Evolutionary conservation across 768 basidiomycete genomes (phyloP).

Genomic region (Xerocomus brunneocitrinus): DNA sequence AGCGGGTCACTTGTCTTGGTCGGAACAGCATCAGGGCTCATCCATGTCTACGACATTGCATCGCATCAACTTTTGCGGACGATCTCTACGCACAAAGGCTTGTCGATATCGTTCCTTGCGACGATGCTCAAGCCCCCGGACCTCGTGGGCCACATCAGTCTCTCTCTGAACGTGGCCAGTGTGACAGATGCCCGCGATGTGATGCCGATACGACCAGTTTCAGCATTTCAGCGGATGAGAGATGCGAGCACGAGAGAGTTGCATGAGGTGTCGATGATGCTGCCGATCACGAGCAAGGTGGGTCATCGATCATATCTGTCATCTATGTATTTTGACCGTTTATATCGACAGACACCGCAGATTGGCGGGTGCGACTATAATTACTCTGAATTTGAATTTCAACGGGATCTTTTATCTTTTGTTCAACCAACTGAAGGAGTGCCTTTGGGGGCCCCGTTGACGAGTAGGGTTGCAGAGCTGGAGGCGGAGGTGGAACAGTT

Average conservation of each 20-base stretch:
- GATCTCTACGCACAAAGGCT: constrained; percentile 64
- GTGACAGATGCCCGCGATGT: constrained; percentile 45
- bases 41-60: constrained; percentile 82
- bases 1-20: constrained; percentile 76
- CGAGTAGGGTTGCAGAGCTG: constrained; percentile 59
- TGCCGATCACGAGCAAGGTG: constrained; percentile 48
- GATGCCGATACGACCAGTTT: constrained; percentile 61
- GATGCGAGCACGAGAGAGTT: constrained; percentile 62
- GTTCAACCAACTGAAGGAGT: constrained; percentile 39
- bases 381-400: constrained; percentile 53
- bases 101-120: constrained; percentile 65
- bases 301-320: neutral
- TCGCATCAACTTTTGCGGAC: constrained; percentile 88
- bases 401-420: constrained; percentile 65
- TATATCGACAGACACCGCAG: constrained; percentile 10
- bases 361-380: constrained; percentile 21
- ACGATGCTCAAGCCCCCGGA: constrained; percentile 86
- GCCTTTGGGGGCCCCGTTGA: constrained; percentile 36
- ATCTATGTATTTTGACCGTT: neutral
- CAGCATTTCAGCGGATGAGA: constrained; percentile 68
- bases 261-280: constrained; percentile 65
- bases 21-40: constrained; percentile 68
- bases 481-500: constrained; percentile 67
- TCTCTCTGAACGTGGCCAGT: constrained; percentile 39
- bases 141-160: constrained; percentile 72